Percentiles rank a stretch among this genome's conserved stretches.
Evolutionary conservation across 768 basidiomycete species (phyloP).

Genomic region (Trametes cinnabarina): DNA sequence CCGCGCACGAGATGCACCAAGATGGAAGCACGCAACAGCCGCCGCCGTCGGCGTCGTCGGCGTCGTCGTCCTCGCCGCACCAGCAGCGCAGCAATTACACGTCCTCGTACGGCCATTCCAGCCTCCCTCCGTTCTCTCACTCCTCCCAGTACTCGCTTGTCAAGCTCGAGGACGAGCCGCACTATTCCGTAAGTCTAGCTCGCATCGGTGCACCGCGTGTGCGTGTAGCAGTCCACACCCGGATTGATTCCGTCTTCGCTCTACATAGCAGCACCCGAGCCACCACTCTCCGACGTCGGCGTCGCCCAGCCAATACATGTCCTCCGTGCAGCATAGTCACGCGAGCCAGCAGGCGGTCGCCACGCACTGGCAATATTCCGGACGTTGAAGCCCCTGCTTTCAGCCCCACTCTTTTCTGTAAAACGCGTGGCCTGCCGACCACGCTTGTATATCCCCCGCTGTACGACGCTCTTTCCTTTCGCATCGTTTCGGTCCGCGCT

Average conservation of each 20-base stretch:
- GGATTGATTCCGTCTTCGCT: not conserved
- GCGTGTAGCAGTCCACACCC: not conserved
- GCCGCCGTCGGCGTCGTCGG: too few relatives aligned
- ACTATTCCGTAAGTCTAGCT: constrained; percentile 50
- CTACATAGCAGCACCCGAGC: constrained; percentile 1
- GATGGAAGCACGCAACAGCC: not conserved
- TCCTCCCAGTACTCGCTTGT: constrained; percentile 44
- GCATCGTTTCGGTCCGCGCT: not conserved
- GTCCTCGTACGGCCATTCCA: constrained; percentile 17
- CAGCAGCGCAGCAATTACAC: constrained; percentile 9
- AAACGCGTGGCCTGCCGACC: not conserved
- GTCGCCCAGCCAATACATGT: not conserved
- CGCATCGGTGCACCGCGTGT: not conserved
- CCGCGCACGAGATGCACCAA: constrained; percentile 29
- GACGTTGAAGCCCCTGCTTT: not conserved
- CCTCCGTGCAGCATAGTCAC: constrained; percentile 8
- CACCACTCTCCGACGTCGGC: constrained; percentile 1
- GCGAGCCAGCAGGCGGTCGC: constrained; percentile 5
- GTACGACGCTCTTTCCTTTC: not conserved
- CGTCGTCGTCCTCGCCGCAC: not conserved
- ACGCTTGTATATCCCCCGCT: not conserved
- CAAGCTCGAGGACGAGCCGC: constrained; percentile 64
- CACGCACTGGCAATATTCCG: constrained; percentile 18
- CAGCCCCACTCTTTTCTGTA: not conserved
- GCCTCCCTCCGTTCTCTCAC: constrained; percentile 21